Evolutionary conservation across 345 rosid genomes (phyloP).

Genomic region (Murraya paniculata): DNA sequence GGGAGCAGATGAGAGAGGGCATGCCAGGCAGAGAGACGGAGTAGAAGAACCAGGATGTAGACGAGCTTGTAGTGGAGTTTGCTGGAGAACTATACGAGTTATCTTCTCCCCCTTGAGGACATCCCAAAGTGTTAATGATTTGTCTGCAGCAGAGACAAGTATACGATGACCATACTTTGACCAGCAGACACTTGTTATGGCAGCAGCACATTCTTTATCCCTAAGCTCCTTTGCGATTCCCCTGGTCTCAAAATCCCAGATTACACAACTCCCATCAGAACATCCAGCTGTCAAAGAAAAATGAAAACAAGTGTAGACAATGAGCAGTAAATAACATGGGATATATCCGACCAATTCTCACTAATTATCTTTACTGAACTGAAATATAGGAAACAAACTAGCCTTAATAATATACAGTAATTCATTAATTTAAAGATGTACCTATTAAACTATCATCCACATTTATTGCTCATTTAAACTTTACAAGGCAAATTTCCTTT

Average conservation of each 20-base stretch:
- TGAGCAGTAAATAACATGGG: slow-evolving; percentile 6
- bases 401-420: not conserved
- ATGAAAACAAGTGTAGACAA: slow-evolving; percentile 14
- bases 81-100: slow-evolving; percentile 60
- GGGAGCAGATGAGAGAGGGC: slow-evolving; percentile 96
- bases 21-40: slow-evolving; percentile 77
- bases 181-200: slow-evolving; percentile 94
- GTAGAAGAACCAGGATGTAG: slow-evolving; percentile 81
- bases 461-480: not conserved
- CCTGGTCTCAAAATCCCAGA: slow-evolving; percentile 98
- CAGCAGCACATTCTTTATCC: slow-evolving; percentile 68
- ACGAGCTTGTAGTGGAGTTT: slow-evolving; percentile 81
- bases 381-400: not conserved
- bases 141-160: slow-evolving; percentile 95
- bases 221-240: slow-evolving; percentile 91
- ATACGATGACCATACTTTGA: slow-evolving; percentile 87
- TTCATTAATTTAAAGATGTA: not conserved
- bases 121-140: slow-evolving; percentile 93
- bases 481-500: not conserved
- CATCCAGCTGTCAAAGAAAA: slow-evolving; percentile 73
- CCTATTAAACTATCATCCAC: not conserved
- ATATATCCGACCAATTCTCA: not conserved
- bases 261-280: slow-evolving; percentile 84
- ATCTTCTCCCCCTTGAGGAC: slow-evolving; percentile 69
- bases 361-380: not conserved